These are phyloP conservation scores for Poteriospumella lacustris DNA, from an alignment of 108 stramenopile species.

Conservation along the genomic window DNA sequence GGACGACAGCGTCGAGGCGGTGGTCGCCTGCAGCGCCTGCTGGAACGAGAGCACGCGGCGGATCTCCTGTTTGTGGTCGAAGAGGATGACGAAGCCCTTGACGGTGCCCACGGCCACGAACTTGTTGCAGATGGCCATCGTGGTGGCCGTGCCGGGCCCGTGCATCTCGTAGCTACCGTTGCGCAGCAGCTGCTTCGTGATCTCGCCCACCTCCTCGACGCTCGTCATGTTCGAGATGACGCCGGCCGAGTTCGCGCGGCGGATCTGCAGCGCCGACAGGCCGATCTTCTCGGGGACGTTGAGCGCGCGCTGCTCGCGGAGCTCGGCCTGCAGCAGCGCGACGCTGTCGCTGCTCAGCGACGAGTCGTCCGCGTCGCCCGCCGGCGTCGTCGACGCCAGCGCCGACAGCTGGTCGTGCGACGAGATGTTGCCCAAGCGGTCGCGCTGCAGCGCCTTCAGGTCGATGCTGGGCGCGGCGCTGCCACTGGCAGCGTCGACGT, in stretches of 20 bases:
- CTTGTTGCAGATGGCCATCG: not conserved
- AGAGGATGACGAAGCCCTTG: not conserved
- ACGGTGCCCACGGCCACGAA: conserved; percentile 5
- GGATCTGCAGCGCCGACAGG: not conserved
- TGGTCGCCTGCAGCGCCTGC: not conserved
- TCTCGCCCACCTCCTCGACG: not conserved
- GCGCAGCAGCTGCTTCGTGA: not conserved
- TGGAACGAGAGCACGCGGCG: not conserved
- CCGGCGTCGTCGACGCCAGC: no score
- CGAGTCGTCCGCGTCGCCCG: no score
- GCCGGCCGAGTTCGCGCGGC: not conserved
- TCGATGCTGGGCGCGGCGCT: no score
- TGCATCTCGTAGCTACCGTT: not conserved
- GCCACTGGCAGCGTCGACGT: no score
- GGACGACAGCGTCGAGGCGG: not conserved
- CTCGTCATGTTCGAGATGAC: not conserved
- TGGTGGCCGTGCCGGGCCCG: not conserved
- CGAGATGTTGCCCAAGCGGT: no score
- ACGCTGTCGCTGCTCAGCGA: no score
- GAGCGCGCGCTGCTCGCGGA: no score
- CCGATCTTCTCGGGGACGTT: no score
- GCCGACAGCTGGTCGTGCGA: no score
- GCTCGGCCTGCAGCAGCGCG: no score
- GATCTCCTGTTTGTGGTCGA: conserved; percentile 28
- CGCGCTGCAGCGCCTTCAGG: no score